Percentiles rank a stretch among this genome's conserved stretches.
phyloP scores from a whole-genome alignment of 306 rosid genomes.

The Lathyrus tuberosus region DNA sequence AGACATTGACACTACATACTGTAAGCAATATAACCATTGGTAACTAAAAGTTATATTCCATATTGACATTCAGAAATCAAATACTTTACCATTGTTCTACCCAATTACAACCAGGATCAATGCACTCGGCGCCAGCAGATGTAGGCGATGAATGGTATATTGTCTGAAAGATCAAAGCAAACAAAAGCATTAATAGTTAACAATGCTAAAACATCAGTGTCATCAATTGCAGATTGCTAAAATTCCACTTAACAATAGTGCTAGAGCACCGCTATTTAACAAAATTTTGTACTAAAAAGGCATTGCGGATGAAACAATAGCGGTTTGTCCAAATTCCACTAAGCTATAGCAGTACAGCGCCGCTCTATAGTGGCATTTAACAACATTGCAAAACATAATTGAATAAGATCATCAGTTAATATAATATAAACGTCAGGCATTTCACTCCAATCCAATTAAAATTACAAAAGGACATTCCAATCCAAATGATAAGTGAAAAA shows the following conservation, averaged over 20 bases:
- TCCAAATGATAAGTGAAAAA: slow-evolving; percentile 24
- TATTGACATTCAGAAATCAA: slow-evolving; percentile 21
- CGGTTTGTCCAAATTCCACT: too few relatives aligned
- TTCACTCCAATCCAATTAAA: slow-evolving; percentile 13
- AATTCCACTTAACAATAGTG: too few relatives aligned
- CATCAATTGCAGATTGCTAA: too few relatives aligned
- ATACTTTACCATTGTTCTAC: slow-evolving; percentile 89
- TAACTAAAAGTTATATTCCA: slow-evolving; percentile 3
- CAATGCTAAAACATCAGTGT: neutral
- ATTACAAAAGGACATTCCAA: slow-evolving; percentile 23
- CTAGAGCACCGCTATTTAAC: too few relatives aligned
- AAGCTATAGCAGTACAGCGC: too few relatives aligned
- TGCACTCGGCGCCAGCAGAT: slow-evolving; percentile 96
- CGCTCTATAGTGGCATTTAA: too few relatives aligned
- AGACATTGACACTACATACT: neutral
- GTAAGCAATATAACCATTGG: slow-evolving; percentile 2
- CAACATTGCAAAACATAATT: neutral
- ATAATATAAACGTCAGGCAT: slow-evolving; percentile 22
- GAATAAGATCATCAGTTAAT: slow-evolving; percentile 23
- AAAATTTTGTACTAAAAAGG: too few relatives aligned
- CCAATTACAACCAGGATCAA: slow-evolving; percentile 90
- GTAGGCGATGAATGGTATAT: slow-evolving; percentile 79
- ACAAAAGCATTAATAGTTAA: neutral
- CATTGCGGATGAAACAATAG: too few relatives aligned
- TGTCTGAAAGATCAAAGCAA: slow-evolving; percentile 62